phyloP scores from a whole-genome alignment of 2,329 filamentous ascomycete genomes.

The Diaporthe aspalathi region DNA sequence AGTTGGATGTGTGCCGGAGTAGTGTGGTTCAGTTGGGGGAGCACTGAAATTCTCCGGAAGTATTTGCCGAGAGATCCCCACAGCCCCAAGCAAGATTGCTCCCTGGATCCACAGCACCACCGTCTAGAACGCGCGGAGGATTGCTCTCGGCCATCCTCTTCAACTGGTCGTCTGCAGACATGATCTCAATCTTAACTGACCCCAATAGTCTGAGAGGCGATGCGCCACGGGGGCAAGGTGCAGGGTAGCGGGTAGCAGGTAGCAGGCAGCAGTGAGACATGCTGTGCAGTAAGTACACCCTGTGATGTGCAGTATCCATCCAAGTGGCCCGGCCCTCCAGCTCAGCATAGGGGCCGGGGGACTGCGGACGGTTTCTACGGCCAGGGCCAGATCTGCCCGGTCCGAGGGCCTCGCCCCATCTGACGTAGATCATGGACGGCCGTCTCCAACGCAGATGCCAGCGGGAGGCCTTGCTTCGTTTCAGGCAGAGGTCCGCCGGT shows the following conservation, averaged over 20 bases:
- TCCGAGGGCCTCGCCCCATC: background rate
- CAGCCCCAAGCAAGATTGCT: background rate
- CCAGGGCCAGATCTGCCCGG: constrained; percentile 4
- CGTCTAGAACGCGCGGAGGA: background rate
- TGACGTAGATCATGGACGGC: background rate
- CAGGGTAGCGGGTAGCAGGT: background rate
- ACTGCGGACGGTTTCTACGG: background rate
- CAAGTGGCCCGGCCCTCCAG: background rate
- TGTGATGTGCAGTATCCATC: background rate
- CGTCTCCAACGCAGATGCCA: background rate
- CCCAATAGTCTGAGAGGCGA: background rate
- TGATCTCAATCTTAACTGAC: background rate
- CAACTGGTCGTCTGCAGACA: background rate
- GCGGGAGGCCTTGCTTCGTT: constrained; percentile 21
- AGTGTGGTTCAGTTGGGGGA: background rate
- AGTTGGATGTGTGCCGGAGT: background rate
- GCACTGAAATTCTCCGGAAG: background rate
- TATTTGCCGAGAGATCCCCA: background rate
- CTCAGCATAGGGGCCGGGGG: background rate
- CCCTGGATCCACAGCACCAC: background rate
- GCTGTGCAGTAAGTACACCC: no score
- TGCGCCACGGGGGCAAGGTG: background rate
- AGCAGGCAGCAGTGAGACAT: background rate
- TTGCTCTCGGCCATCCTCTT: background rate
- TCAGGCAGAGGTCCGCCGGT: constrained; percentile 22